Evolutionary conservation across 805 yeast species (phyloP), one percentile per base, ranked within the genome.

Genomic region (Suhomyces prunicola): DNA sequence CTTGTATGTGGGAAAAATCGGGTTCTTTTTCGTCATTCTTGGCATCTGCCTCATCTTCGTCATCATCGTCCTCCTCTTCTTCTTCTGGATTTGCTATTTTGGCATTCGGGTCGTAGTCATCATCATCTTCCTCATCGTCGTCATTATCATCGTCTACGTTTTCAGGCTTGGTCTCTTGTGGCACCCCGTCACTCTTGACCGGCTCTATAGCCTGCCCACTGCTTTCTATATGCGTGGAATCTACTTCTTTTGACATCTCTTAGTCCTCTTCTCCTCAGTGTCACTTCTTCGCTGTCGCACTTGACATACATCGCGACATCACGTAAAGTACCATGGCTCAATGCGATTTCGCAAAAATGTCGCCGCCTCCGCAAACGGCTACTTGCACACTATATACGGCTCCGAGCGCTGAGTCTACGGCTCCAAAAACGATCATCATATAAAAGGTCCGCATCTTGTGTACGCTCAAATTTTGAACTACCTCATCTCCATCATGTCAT

Each of bases 1-100:
- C 82, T 55, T 83, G 88, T 5, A 87, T 80, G 3, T 69, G 69
- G 6, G 80, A 72, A 63, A 87, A 87, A 47, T 74, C 73, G 0
- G 71, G 70, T 4, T 48, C 51, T 5, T 46, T 44, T 1, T 44
- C 57, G 35, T 45, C 47, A 36, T 58, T 42, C 24, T 58, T 45
- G 23, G 64, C 74, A 2, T 64, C 70, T 6, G 63, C 75, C 1
- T 66, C 71, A 4, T 66, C 76, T 8, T 58, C 68, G 7, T 61
- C 69, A 8, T 63, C 70, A 1, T 66, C 76, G 2, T 69, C 80
- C 6, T 65, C 73, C 3, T 67, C 74, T 4, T 70, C 73, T 22
- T 64, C 67, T 5, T 56, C 63, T 17, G 56, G 60, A 6, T 59
- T 61, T 3, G 41, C 57, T 17, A 50, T 49, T 46, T 60, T 60